These are phyloP conservation scores for Harrya chromipes DNA, from an alignment of 768 basidiomycete genomes.

Conservation along the genomic window DNA sequence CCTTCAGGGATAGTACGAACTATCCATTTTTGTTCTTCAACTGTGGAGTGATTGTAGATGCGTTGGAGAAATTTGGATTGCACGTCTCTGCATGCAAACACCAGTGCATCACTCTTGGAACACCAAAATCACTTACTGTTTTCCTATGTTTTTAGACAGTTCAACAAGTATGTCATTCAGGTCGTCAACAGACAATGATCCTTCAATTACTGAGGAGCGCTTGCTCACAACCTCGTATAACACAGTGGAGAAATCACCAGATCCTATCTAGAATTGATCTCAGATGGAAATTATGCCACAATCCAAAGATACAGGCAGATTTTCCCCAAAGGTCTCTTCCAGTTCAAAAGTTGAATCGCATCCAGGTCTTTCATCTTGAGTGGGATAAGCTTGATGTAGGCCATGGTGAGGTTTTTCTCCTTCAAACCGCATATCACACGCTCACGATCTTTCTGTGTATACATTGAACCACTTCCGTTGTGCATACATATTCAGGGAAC, in stretches of 20 bases:
- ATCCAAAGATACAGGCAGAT: slow-evolving; percentile 43
- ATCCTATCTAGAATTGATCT: slow-evolving; percentile 47
- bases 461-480: background rate
- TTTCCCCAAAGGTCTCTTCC: slow-evolving; percentile 80
- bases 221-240: slow-evolving; percentile 84
- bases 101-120: slow-evolving; percentile 4
- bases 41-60: slow-evolving; percentile 73
- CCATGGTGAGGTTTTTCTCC: slow-evolving; percentile 91
- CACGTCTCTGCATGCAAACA: slow-evolving; percentile 49
- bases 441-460: slow-evolving; percentile 83
- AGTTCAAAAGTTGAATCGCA: slow-evolving; percentile 77
- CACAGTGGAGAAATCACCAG: slow-evolving; percentile 87
- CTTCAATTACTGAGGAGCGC: slow-evolving; percentile 75
- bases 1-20: slow-evolving; percentile 96
- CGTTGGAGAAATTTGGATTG: slow-evolving; percentile 76
- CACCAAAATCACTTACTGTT: slow-evolving; percentile 51
- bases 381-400: slow-evolving; percentile 87
- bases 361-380: slow-evolving; percentile 78
- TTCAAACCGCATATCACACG: slow-evolving; percentile 92
- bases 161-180: slow-evolving; percentile 81
- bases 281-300: background rate
- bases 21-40: slow-evolving; percentile 93
- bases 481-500: slow-evolving; percentile 4
- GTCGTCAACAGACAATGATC: slow-evolving; percentile 75
- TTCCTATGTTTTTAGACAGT: slow-evolving; percentile 65